These are phyloP conservation scores for Chionographis japonica DNA, from an alignment of 106 monocot species.

Conservation along the genomic window DNA sequence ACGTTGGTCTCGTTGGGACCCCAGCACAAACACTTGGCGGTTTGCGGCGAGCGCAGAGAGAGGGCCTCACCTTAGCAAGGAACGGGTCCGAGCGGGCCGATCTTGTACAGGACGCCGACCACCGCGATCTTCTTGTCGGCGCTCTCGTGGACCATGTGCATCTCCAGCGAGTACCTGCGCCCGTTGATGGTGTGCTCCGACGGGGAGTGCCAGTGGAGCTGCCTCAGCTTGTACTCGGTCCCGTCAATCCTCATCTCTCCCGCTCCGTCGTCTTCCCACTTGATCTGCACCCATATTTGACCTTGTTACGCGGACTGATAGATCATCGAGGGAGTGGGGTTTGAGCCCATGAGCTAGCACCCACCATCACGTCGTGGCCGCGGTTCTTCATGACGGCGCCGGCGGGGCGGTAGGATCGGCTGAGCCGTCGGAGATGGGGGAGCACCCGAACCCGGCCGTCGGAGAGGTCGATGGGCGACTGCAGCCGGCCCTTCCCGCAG, in stretches of 20 bases:
- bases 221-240: constrained; percentile 30
- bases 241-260: constrained; percentile 36
- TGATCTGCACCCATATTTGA: not conserved
- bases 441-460: constrained; percentile 19
- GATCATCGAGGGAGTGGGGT: not conserved
- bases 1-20: not conserved
- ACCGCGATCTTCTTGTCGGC: constrained; percentile 45
- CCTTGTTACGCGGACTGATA: too few relatives aligned
- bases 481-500: constrained; percentile 44
- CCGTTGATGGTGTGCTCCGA: constrained; percentile 67
- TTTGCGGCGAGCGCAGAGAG: not conserved
- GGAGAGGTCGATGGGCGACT: constrained; percentile 64
- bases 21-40: not conserved
- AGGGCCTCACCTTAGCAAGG: constrained; percentile 29
- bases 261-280: constrained; percentile 30
- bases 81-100: constrained; percentile 51
- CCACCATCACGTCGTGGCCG: constrained; percentile 75
- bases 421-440: constrained; percentile 10
- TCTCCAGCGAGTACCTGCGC: constrained; percentile 52
- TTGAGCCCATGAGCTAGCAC: not conserved
- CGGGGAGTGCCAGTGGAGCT: constrained; percentile 58
- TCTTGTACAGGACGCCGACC: constrained; percentile 58
- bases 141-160: constrained; percentile 77
- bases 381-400: constrained; percentile 41
- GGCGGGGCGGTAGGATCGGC: constrained; percentile 32